Percentiles rank a stretch among this genome's conserved stretches.
Conservation (phyloP, 352 stramenopile genomes). For the Phytopythium ostracodes region DNA sequence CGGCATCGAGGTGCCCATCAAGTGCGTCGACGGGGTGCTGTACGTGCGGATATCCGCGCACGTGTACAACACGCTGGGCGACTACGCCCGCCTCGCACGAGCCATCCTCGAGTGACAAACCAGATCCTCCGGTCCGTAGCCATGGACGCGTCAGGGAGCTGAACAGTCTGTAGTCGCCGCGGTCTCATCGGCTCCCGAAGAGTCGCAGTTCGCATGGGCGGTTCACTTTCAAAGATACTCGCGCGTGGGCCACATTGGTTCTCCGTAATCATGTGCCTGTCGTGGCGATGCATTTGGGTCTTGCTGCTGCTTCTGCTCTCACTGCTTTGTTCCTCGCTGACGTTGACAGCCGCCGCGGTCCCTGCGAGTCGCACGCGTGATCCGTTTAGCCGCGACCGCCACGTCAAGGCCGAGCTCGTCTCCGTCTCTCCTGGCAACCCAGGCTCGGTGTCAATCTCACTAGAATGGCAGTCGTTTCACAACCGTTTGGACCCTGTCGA, state of each 20-base stretch:
- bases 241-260: neutral
- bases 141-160: too few species aligned
- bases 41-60: conserved; percentile 91
- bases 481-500: conserved; percentile 14
- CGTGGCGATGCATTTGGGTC: neutral
- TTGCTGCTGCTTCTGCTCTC: conserved; percentile 1
- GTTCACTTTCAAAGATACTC: neutral
- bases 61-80: conserved; percentile 87
- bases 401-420: conserved; percentile 26
- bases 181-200: neutral
- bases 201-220: neutral
- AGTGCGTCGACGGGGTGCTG: conserved; percentile 83
- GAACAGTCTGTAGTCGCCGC: too few species aligned
- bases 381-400: conserved; percentile 12
- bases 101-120: conserved; percentile 10
- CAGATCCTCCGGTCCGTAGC: too few species aligned
- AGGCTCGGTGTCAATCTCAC: conserved; percentile 26
- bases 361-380: neutral
- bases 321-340: neutral
- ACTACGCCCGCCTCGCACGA: conserved; percentile 75
- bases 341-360: neutral
- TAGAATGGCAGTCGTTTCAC: conserved; percentile 45
- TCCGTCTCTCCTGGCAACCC: conserved; percentile 34
- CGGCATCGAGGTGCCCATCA: conserved; percentile 91
- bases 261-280: neutral